Conservation (phyloP, 2,329 filamentous ascomycete genomes). For the Septoria petroselini region DNA sequence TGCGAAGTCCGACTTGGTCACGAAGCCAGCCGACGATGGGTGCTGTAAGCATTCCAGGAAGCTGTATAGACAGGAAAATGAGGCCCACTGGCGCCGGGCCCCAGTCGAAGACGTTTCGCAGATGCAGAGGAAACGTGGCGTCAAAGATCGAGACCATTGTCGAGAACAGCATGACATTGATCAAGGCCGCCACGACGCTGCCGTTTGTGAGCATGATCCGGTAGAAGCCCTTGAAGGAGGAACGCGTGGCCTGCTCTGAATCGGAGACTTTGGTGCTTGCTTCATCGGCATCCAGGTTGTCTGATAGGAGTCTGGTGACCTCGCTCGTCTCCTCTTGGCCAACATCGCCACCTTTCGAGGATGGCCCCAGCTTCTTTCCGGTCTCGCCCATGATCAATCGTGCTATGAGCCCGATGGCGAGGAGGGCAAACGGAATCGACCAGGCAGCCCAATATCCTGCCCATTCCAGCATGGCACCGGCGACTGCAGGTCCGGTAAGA, state of each 20-base stretch:
- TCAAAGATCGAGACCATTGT: slow-evolving; percentile 23
- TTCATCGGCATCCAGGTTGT: not conserved
- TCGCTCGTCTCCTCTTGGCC: not conserved
- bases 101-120: slow-evolving; percentile 22
- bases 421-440: slow-evolving; percentile 19
- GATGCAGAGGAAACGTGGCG: slow-evolving; percentile 22
- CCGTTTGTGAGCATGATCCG: slow-evolving; percentile 14
- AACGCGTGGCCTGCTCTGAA: not conserved
- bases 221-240: slow-evolving; percentile 14
- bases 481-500: slow-evolving; percentile 17
- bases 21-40: no score
- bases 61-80: no score
- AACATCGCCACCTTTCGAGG: not conserved
- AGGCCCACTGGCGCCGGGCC: slow-evolving; percentile 17
- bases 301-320: not conserved
- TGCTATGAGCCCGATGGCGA: slow-evolving; percentile 19
- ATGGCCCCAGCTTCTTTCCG: not conserved
- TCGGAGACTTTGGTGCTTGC: not conserved
- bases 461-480: slow-evolving; percentile 19
- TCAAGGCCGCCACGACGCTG: slow-evolving; percentile 13
- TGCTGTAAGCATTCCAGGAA: no score
- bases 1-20: no score
- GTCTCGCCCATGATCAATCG: slow-evolving; percentile 20
- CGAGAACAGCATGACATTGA: slow-evolving; percentile 20
- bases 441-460: slow-evolving; percentile 25